Conservation (phyloP, 78 protist genomes). For the Isochrysis galbana region DNA sequence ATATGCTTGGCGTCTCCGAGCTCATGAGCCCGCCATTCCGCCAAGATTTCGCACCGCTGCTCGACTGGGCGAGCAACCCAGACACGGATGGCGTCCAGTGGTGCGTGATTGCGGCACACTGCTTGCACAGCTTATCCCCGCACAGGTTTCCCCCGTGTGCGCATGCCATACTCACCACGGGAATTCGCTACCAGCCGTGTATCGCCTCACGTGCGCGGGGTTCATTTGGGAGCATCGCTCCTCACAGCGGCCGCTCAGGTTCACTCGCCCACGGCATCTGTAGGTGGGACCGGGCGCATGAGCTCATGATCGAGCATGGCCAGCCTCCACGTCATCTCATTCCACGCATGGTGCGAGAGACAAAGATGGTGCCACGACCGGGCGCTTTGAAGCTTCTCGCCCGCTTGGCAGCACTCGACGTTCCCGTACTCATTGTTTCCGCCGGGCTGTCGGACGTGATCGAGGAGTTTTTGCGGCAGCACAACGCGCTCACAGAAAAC, state of each 20-base stretch:
- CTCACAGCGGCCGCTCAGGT: no score
- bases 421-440: background rate
- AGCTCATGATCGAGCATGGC: background rate
- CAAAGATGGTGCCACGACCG: background rate
- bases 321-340: background rate
- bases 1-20: background rate
- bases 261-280: background rate
- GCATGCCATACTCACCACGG: no score
- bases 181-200: no score
- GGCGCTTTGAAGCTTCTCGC: background rate
- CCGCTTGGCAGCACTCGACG: background rate
- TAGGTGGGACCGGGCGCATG: conserved; percentile 7
- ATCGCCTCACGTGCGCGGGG: no score
- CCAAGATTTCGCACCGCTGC: background rate
- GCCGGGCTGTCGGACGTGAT: background rate
- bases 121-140: background rate
- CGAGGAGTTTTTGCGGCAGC: background rate
- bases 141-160: background rate
- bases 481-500: background rate
- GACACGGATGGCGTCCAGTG: background rate
- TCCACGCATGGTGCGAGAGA: background rate
- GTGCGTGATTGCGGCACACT: background rate
- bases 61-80: background rate
- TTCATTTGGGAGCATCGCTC: no score
- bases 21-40: background rate